Evolutionary conservation across 106 monocot species (phyloP), one percentile per base, ranked within the genome.

Genomic region (Iris macrosiphon): DNA sequence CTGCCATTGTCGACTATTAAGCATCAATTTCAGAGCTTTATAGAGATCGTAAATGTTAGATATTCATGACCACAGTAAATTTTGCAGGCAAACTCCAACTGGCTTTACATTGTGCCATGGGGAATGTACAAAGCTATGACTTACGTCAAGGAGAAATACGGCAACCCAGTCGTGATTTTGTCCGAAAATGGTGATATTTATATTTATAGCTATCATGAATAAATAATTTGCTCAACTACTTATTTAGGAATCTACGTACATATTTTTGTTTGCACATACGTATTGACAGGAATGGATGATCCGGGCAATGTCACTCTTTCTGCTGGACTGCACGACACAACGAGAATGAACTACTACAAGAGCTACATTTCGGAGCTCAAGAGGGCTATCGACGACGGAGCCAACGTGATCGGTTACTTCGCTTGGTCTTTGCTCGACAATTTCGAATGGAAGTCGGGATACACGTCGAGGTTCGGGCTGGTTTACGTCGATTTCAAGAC

Each of bases 31-130:
- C n/a, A n/a, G n/a, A n/a, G n/a, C n/a, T n/a, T n/a, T n/a, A n/a
- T n/a, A n/a, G n/a, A n/a, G n/a, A n/a, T n/a, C n/a, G n/a, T n/a
- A n/a, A n/a, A n/a, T n/a, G n/a, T 22, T 55, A n/a, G 1, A 4
- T 22, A 49, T 24, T 49, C 0, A 35, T 10, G 10, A 35, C 4
- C 34, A 35, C 34, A 35, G 4, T 35, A 57, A 39, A 5, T 18
- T 33, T 69, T 56, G 42, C 77, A 96, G 96, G 96, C 96, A 37
- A 6, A 90, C 55, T 98, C 96, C 2, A 24, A 66, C 0, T 98
- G 96, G 96, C 87, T 98, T 41, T 90, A 90, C 54, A 90, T 98
- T 39, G 96, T 98, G 17, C 96, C 96, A 58, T 90, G 90, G 90
- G 96, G 96, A 29, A 77, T 98, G 65, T 83, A 86, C 74, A 98